Evolutionary conservation across 306 rosid genomes (phyloP).

Genomic region (Crotalaria pallida): DNA sequence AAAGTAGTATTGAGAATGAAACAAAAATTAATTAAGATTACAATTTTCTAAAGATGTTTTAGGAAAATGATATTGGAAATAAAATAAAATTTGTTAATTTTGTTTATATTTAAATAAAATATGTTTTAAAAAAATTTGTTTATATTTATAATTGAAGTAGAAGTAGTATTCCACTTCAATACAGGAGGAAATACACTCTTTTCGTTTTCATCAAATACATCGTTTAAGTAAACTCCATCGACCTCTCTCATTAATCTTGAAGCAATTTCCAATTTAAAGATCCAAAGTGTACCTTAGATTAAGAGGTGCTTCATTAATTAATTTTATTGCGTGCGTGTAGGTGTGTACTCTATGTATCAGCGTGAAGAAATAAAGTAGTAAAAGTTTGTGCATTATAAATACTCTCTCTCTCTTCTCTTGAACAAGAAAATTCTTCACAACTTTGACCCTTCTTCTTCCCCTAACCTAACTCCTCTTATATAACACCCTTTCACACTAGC

Average conservation of each 20-base stretch:
- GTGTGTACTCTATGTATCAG: not conserved
- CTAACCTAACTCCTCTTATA: not conserved
- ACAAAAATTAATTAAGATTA: too few relatives aligned
- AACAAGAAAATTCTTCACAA: not conserved
- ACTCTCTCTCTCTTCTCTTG: slow-evolving; percentile 14
- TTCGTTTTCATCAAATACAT: too few relatives aligned
- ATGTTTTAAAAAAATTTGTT: too few relatives aligned
- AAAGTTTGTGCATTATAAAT: slow-evolving; percentile 20
- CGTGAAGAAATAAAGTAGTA: slow-evolving; percentile 1
- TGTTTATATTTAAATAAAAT: too few relatives aligned
- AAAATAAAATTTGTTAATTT: too few relatives aligned
- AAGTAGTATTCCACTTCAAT: too few relatives aligned
- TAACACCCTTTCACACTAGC: not conserved
- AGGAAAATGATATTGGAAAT: too few relatives aligned
- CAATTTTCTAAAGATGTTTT: too few relatives aligned
- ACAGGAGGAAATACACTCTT: too few relatives aligned
- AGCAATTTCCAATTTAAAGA: slow-evolving; percentile 7
- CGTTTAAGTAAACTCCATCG: not conserved
- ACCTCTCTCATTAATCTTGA: slow-evolving; percentile 22
- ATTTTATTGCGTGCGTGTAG: slow-evolving; percentile 10
- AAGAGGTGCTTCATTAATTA: slow-evolving; percentile 15
- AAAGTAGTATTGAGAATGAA: too few relatives aligned
- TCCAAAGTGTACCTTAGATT: slow-evolving; percentile 9
- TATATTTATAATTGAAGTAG: too few relatives aligned
- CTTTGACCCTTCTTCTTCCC: slow-evolving; percentile 34